Evolutionary conservation across 1,284 basidiomycete species (phyloP).

Genomic region (Malassezia equina): DNA sequence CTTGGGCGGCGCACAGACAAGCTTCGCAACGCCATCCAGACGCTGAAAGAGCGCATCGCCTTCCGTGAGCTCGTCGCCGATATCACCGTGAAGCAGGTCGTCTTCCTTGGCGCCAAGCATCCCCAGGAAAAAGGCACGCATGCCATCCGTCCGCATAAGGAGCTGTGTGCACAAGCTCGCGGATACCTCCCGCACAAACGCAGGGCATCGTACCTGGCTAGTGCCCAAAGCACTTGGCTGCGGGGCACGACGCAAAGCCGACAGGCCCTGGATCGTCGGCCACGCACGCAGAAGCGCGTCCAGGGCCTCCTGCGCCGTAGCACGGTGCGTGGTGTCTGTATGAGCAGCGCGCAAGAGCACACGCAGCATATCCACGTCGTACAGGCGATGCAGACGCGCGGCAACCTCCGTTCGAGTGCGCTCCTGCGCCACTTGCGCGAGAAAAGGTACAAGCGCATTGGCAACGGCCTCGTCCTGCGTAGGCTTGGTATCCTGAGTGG

Average conservation of each 20-base stretch:
- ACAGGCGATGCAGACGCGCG: conserved; percentile 5
- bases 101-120: conserved; percentile 24
- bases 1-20: conserved; percentile 28
- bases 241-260: conserved; percentile 6
- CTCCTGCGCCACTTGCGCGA: background rate
- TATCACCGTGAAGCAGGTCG: conserved; percentile 18
- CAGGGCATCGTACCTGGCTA: background rate
- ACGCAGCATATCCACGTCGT: conserved; percentile 10
- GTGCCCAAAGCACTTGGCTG: background rate
- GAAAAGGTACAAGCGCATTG: background rate
- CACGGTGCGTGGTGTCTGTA: background rate
- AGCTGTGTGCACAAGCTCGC: conserved; percentile 34
- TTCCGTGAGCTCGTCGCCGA: conserved; percentile 11
- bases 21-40: conserved; percentile 14
- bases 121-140: conserved; percentile 31
- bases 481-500: background rate
- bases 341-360: conserved; percentile 9
- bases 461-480: background rate
- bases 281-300: background rate
- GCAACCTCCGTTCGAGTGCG: conserved; percentile 10
- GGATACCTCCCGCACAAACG: conserved; percentile 15
- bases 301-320: background rate
- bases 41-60: conserved; percentile 12
- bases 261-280: conserved; percentile 3
- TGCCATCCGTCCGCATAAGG: conserved; percentile 38